Evolutionary conservation across 495 filamentous ascomycete species (phyloP), one percentile per base, ranked within the genome.

Genomic region (Penicillium argentinense): DNA sequence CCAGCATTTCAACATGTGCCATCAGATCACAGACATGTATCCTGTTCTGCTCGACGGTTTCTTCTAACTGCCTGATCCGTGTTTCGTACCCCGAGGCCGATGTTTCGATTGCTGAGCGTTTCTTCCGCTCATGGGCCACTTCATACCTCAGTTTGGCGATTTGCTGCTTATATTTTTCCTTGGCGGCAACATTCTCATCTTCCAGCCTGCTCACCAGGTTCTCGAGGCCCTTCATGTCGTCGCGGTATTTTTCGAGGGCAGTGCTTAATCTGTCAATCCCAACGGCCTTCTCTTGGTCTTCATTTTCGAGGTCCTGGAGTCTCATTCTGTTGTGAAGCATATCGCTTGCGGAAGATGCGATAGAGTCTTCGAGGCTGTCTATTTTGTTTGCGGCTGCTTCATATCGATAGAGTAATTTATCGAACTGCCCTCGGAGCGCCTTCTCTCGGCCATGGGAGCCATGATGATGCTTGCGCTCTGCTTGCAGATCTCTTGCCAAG

Each of bases 141-240:
- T 69, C 66, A 9, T 54, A 53, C 9, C 68, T 50, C 13, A 82
- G 60, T 27, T 72, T 58, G 1, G 68, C 66, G 5, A 83, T 59
- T 39, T 61, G 63, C 42, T 62, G 50, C 1, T 27, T 51, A 34
- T 65, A 68, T n/a, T 49, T 49, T 12, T 56, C 55, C 28, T 60
- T 70, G 42, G 53, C 48, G 1, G 49, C 56, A 0, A 56, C 27
- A 17, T 82, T 75, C 21, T 87, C 78, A 9, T 59, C 52, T 52
- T 91, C 87, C 42, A 89, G 63, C 1, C 60, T 61, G 19, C 65
- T 71, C 27, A 90, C 76, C 6, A 89, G 69, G 2, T 57, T 48
- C 59, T 90, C 84, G 0, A 90, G 73, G 36, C 75, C 69, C 13
- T 67, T 68, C 3, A 88, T 72, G 43, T 95, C 89, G 6, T 73